Base-by-base conservation (phyloP, 2,329 filamentous ascomycete species). In the Fusarium agapanthi region DNA sequence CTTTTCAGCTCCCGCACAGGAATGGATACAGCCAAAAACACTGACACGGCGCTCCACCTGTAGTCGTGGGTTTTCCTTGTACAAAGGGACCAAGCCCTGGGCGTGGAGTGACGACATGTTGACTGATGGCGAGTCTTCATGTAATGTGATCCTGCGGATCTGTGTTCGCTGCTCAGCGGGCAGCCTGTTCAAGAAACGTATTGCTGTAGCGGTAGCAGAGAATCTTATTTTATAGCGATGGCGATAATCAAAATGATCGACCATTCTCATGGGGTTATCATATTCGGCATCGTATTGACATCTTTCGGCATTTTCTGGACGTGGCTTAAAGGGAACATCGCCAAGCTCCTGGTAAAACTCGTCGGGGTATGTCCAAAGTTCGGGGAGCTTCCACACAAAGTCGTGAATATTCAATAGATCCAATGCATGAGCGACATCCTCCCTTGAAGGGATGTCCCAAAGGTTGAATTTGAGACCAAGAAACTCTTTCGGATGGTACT, bases 121-220 rank as follows among this genome's bases (percentile, higher is more conserved):
- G 0, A 67, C 62, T 5, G 69, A 54, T 3, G 20, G 22, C 0
- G 3, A 15, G 24, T 76, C 48, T 12, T 76, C 74, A 22, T 58
- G 10, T 0, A 75, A 20, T 2, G 14, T 3, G 1, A 76, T 7
- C 1, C 20, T 53, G 3, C 64, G 61, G 2, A 76, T 37, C 1
- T 56, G 50, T 0, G 22, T 12, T 10, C 72, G 61, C 4, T 58
- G 41, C 1, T n/a, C 3, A 6, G 11, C 0, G 1, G 69, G 48
- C 2, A 75, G 32, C 3, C 7, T 50, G 38, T 1, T 18, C 0
- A 3, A 53, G 58, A 10, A 76, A 75, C 44, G 61, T 13, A 76
- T 59, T 1, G 72, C 67, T 4, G 5, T n/a, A 5, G 74, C 64
- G 1, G 62, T 37, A 14, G 74, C 74, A 2, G 72, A 76, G 22